phyloP scores from a whole-genome alignment of 2,329 filamentous ascomycete species.

The Fusarium nelsonii region DNA sequence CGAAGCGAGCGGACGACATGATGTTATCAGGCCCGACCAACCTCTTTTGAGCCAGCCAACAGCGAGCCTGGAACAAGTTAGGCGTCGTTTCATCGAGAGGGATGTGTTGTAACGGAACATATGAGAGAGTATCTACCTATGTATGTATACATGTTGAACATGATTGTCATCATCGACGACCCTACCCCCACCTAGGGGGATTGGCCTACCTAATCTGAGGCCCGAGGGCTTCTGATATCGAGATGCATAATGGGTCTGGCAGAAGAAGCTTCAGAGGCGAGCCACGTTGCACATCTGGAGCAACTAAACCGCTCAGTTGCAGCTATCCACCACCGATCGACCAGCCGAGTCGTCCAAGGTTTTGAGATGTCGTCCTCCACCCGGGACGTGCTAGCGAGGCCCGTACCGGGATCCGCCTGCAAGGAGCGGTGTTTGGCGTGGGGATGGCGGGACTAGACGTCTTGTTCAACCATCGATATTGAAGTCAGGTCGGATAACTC shows the following conservation, averaged over 20 bases:
- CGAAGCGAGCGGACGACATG: constrained; percentile 24
- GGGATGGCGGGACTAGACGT: constrained; percentile 35
- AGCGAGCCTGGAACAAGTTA: constrained; percentile 19
- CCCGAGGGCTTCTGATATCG: constrained; percentile 45
- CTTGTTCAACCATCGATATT: constrained; percentile 12
- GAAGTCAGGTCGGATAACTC: constrained; percentile 17
- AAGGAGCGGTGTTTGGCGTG: constrained; percentile 33
- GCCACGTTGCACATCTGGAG: constrained; percentile 54
- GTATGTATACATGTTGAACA: constrained; percentile 30
- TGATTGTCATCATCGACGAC: constrained; percentile 36
- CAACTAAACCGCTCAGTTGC: constrained; percentile 50
- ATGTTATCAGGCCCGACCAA: constrained; percentile 29
- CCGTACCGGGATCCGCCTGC: constrained; percentile 41
- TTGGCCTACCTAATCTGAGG: constrained; percentile 42
- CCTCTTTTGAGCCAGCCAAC: constrained; percentile 16
- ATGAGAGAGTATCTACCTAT: constrained; percentile 6
- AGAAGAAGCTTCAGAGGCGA: constrained; percentile 48
- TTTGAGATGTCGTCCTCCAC: constrained; percentile 31
- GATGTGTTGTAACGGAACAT: constrained; percentile 20
- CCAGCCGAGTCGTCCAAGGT: constrained; percentile 38
- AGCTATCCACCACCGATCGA: constrained; percentile 38
- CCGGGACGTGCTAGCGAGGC: constrained; percentile 33
- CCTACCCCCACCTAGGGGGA: constrained; percentile 36
- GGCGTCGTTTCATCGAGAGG: constrained; percentile 22
- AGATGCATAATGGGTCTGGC: constrained; percentile 49